A percentile compares a stretch with the other conserved stretches of the same genome.
phyloP scores from a whole-genome alignment of 1,284 basidiomycete genomes.

The Ceratobasidium sp. region DNA sequence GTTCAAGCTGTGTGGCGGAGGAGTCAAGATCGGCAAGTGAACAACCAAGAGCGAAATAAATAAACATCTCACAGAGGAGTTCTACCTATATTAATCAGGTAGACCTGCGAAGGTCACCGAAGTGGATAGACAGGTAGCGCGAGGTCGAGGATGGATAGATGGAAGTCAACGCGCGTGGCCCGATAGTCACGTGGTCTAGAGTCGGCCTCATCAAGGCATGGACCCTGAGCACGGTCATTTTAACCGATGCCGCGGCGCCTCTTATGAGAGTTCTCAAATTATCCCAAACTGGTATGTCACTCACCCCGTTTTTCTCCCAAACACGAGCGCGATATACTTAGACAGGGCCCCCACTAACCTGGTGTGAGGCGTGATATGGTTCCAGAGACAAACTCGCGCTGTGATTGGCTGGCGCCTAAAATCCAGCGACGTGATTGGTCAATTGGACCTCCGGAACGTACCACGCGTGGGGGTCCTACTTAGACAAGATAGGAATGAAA shows the following conservation, averaged over 20 bases:
- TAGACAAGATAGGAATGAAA: neutral
- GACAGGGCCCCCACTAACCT: no score
- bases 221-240: neutral
- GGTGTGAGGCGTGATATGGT: no score
- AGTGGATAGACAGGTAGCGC: neutral
- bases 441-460: no score
- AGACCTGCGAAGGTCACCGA: neutral
- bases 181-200: conserved; percentile 1
- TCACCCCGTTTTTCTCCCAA: neutral
- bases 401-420: no score
- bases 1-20: no score
- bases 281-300: neutral
- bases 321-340: neutral
- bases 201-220: no score
- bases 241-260: neutral
- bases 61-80: neutral
- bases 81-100: no score
- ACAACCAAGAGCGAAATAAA: no score
- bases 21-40: neutral
- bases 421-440: conserved; percentile 74
- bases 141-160: conserved; percentile 23
- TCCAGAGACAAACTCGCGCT: no score
- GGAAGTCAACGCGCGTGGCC: conserved; percentile 16
- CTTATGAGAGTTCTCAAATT: no score
- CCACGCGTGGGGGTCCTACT: no score